Percentiles rank a stretch among this genome's conserved stretches.
phyloP scores from a whole-genome alignment of 148 eudicot species.

The Fagopyrum esculentum region DNA sequence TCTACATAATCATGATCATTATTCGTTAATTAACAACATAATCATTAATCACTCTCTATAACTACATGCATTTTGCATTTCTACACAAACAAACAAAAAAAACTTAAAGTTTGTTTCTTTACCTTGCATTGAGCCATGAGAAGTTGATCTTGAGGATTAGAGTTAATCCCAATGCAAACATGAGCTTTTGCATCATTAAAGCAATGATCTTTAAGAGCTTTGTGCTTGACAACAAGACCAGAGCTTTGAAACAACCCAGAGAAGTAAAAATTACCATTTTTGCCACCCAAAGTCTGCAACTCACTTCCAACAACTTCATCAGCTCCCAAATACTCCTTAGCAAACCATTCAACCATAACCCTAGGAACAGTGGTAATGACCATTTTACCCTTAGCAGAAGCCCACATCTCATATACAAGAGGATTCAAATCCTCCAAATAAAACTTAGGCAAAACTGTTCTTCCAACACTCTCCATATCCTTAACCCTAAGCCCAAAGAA shows the following conservation, averaged over 20 bases:
- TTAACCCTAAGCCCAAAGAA: conserved; percentile 23
- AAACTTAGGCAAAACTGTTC: conserved; percentile 27
- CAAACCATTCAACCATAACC: conserved; percentile 35
- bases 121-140: conserved; percentile 74
- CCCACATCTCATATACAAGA: conserved; percentile 26
- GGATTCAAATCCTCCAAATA: conserved; percentile 30
- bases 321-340: conserved; percentile 26
- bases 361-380: conserved; percentile 25
- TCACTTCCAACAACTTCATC: conserved; percentile 26
- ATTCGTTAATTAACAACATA: neutral
- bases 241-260: conserved; percentile 36
- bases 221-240: conserved; percentile 52
- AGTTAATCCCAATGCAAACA: conserved; percentile 59
- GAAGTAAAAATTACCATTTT: conserved; percentile 16
- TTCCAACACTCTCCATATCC: conserved; percentile 20
- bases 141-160: conserved; percentile 38
- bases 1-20: neutral
- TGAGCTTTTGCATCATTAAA: conserved; percentile 57
- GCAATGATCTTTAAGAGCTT: conserved; percentile 36
- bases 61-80: neutral
- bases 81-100: neutral
- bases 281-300: conserved; percentile 12
- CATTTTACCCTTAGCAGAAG: conserved; percentile 21
- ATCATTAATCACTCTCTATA: neutral
- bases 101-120: neutral